Conservation (phyloP, 73 alveolate species). For the Stentor coeruleus region DNA sequence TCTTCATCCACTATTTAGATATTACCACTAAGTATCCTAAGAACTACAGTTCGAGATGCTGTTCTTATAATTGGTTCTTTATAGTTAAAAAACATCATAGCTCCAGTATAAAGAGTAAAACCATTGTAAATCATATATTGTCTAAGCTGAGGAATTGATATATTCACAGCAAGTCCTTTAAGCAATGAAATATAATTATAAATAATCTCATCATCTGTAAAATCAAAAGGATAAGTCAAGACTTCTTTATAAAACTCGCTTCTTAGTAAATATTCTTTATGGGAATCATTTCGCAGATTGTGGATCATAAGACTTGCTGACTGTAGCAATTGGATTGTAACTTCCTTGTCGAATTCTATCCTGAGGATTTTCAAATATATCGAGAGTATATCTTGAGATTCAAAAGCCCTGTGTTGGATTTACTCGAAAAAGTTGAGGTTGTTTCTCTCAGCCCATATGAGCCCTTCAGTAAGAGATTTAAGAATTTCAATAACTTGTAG, state of each 20-base stretch:
- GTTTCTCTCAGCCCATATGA: not conserved
- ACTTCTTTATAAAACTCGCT: not conserved
- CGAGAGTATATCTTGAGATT: not conserved
- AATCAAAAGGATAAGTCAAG: constrained; percentile 9
- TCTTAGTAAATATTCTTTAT: not conserved
- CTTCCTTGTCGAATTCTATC: not conserved
- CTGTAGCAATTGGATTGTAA: constrained; percentile 19
- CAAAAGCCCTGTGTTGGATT: not conserved
- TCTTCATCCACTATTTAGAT: constrained; percentile 12
- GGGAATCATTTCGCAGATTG: not conserved
- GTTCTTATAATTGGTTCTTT: constrained; percentile 17
- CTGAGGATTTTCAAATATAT: not conserved
- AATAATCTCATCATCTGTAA: not conserved
- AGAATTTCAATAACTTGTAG: not conserved
- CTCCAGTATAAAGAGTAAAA: not conserved
- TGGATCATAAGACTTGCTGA: not conserved
- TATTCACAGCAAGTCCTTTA: constrained; percentile 18
- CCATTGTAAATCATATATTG: not conserved
- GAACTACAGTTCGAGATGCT: not conserved
- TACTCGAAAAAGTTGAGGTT: not conserved
- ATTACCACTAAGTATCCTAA: not conserved
- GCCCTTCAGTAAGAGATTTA: not conserved
- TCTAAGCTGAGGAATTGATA: not conserved
- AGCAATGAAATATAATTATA: constrained; percentile 5
- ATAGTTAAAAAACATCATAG: not conserved